phyloP scores from a whole-genome alignment of 495 filamentous ascomycete genomes.

The Coniosporium apollinis region DNA sequence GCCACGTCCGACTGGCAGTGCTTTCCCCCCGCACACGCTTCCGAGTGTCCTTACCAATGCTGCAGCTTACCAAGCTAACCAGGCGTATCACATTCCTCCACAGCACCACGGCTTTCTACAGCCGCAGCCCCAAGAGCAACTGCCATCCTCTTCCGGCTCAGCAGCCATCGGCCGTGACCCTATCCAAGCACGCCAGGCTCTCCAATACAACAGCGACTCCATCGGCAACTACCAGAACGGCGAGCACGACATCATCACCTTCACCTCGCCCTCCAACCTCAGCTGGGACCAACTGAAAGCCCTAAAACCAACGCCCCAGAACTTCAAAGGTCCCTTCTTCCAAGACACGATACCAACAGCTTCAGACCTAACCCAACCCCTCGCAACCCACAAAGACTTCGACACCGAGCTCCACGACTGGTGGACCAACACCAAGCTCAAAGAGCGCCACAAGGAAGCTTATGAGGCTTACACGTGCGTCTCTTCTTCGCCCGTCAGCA shows the following conservation, averaged over 20 bases:
- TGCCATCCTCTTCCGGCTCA: slow-evolving; percentile 1
- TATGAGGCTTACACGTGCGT: neutral
- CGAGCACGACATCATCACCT: no score
- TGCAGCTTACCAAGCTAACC: no score
- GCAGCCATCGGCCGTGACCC: no score
- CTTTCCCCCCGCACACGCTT: no score
- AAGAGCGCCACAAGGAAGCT: slow-evolving; percentile 14
- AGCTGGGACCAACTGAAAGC: no score
- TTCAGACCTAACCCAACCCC: slow-evolving; percentile 3
- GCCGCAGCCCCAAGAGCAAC: neutral
- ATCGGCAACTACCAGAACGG: no score
- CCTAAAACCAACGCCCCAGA: slow-evolving; percentile 14
- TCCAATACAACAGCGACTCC: no score
- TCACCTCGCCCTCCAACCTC: no score
- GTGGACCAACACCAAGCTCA: slow-evolving; percentile 17
- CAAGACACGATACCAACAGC: slow-evolving; percentile 7
- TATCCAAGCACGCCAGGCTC: no score
- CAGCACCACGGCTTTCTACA: neutral
- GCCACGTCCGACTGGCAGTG: no score
- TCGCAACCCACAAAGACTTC: slow-evolving; percentile 2
- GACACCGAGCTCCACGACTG: slow-evolving; percentile 15
- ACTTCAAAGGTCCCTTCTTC: slow-evolving; percentile 18
- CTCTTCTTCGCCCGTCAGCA: neutral
- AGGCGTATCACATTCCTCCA: no score
- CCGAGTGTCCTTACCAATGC: no score